Base-by-base conservation (phyloP, 2,329 filamentous ascomycete species). In the Colletotrichum sansevieriae region DNA sequence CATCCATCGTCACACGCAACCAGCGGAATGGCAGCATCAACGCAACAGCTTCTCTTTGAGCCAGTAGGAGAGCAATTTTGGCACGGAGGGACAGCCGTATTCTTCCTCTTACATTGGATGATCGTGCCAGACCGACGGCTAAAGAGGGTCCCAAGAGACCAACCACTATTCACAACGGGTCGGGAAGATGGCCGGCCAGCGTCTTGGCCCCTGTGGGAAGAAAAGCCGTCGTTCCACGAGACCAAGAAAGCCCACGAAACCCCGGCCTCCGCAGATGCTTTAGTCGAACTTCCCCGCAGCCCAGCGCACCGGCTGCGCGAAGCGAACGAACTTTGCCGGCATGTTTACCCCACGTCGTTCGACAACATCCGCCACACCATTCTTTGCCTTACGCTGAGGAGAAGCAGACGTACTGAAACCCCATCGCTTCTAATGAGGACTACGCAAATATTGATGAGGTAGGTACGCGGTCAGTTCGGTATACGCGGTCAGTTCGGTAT, bases 211-310 rank as follows among this genome's bases (percentile, higher is more conserved):
- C 55, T 51, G 65, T 52, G 25, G 43, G 55, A 60, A 56, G 65
- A 44, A 55, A 67, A 65, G 11, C 33, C 62, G 49, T 66, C 47
- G 18, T 61, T 44, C 49, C 43, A 39, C 25, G 20, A 51, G 35
- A 13, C 8, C 25, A 46, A 9, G 41, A 29, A 29, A 39, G n/a
- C n/a, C 35, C 35, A 46, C 18, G n/a, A 25, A 61, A 39, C 55
- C 55, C 63, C 55, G 33, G 43, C 20, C 49, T 56, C 47, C 55
- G 15, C 4, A 61, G 22, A 46, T 39, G 56, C 18, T 68, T 43
- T 20, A 56, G 18, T 51, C 25, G 35, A 61, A 49, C 56, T 56
- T 66, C 66, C 62, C 66, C 66, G 63, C 66, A 66, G 25, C 12
- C 15, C 63, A 37, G 55, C 49, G 33, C 49, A 33, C 49, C 18